phyloP scores from a whole-genome alignment of 2,329 filamentous ascomycete species.

The Trichoderma sp. region DNA sequence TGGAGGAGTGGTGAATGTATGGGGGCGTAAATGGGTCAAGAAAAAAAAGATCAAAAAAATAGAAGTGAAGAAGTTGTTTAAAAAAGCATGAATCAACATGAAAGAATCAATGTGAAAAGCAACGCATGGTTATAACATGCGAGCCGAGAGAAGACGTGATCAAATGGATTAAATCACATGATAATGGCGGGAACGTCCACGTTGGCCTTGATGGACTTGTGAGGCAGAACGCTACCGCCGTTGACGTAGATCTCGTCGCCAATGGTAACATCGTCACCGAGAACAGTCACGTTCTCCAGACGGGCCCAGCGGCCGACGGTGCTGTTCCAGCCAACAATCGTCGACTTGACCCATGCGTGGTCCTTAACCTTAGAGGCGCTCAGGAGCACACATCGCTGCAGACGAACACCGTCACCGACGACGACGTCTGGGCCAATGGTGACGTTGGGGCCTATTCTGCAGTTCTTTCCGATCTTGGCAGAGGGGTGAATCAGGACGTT shows the following conservation, averaged over 20 bases:
- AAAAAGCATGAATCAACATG: neutral
- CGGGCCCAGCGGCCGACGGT: slow-evolving; percentile 93
- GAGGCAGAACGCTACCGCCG: slow-evolving; percentile 88
- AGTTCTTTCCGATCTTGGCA: slow-evolving; percentile 97
- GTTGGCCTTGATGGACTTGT: slow-evolving; percentile 99
- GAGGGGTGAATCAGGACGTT: slow-evolving; percentile 95
- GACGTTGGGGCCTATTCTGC: slow-evolving; percentile 95
- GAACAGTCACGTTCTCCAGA: slow-evolving; percentile 95
- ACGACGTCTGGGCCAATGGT: slow-evolving; percentile 92
- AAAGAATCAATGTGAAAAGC: neutral
- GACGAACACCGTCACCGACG: slow-evolving; percentile 87
- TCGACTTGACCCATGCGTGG: slow-evolving; percentile 98
- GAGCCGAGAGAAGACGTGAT: neutral
- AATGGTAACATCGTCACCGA: slow-evolving; percentile 96
- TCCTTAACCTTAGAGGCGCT: slow-evolving; percentile 94
- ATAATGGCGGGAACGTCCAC: slow-evolving; percentile 77
- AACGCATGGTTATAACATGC: neutral
- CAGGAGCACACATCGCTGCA: slow-evolving; percentile 90
- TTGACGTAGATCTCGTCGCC: slow-evolving; percentile 99
- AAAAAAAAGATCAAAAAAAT: neutral
- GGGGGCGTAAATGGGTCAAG: slow-evolving; percentile 1
- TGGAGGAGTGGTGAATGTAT: slow-evolving; percentile 20
- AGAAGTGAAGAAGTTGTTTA: neutral
- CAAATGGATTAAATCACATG: slow-evolving; percentile 50
- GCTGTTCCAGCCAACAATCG: slow-evolving; percentile 98